These are phyloP conservation scores for Solidago caesia DNA, from an alignment of 129 eudicot genomes.

Conservation along the genomic window DNA sequence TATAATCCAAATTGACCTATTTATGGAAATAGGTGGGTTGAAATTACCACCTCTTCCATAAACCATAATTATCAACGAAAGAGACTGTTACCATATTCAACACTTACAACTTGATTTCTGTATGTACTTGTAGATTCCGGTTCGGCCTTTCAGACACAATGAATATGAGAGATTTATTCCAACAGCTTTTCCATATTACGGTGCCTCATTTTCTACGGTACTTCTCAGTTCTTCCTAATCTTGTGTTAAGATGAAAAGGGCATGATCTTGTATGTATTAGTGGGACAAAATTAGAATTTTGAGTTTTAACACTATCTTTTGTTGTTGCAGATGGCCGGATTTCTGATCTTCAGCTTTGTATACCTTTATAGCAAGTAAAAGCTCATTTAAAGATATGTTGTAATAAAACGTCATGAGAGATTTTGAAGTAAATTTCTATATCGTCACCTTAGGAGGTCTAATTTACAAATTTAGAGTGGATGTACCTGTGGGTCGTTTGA, in stretches of 20 bases:
- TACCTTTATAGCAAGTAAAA: constrained; percentile 70
- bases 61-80: neutral
- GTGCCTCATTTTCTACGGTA: constrained; percentile 83
- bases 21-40: neutral
- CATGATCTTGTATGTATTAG: neutral
- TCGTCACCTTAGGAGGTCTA: constrained; percentile 15
- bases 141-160: constrained; percentile 83
- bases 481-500: constrained; percentile 7
- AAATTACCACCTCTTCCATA: neutral
- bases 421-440: constrained; percentile 1
- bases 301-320: constrained; percentile 11
- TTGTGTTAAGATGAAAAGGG: neutral
- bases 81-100: neutral
- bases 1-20: neutral
- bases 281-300: neutral
- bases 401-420: constrained; percentile 3
- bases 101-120: neutral
- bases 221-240: neutral
- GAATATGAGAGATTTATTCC: constrained; percentile 85
- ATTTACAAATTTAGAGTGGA: constrained; percentile 27
- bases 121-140: constrained; percentile 58
- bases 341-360: constrained; percentile 62
- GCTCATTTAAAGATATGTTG: constrained; percentile 6
- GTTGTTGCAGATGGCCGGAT: constrained; percentile 73
- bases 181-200: constrained; percentile 79